Conservation (phyloP, 1,139 yeast species). For the Meyerozyma smithsonii region DNA sequence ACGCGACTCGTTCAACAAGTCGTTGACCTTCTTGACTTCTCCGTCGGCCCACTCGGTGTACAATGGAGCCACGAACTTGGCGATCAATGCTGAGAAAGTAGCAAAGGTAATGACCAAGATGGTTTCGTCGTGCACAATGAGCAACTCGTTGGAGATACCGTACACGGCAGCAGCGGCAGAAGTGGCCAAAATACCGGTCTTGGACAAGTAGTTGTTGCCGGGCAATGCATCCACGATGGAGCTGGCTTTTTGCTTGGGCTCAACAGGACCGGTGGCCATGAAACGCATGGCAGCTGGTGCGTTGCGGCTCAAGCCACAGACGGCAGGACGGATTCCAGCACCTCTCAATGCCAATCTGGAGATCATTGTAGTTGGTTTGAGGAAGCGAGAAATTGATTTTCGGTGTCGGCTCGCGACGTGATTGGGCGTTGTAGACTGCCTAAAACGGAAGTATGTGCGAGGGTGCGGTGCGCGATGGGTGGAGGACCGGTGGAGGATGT, state of each 20-base stretch:
- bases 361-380: slow-evolving; percentile 26
- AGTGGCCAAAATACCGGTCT: slow-evolving; percentile 94
- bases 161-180: slow-evolving; percentile 90
- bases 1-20: slow-evolving; percentile 83
- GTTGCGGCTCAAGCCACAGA: slow-evolving; percentile 28
- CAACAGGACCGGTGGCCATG: slow-evolving; percentile 55
- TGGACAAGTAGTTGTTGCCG: slow-evolving; percentile 81
- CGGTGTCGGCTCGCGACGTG: slow-evolving; percentile 24
- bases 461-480: too few relatives aligned
- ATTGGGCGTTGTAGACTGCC: slow-evolving; percentile 39
- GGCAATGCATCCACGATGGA: slow-evolving; percentile 91
- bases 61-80: slow-evolving; percentile 89
- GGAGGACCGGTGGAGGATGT: too few relatives aligned
- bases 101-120: slow-evolving; percentile 76
- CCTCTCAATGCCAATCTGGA: slow-evolving; percentile 46
- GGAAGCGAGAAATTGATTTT: slow-evolving; percentile 10
- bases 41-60: slow-evolving; percentile 94
- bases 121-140: slow-evolving; percentile 92
- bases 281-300: slow-evolving; percentile 50
- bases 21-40: slow-evolving; percentile 79
- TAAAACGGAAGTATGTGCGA: slow-evolving; percentile 22
- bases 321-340: slow-evolving; percentile 41
- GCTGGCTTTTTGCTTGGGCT: slow-evolving; percentile 89
- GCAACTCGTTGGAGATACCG: slow-evolving; percentile 89
- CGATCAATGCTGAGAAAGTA: slow-evolving; percentile 68